A percentile compares a stretch with the other conserved stretches of the same genome.
Evolutionary conservation across 192 early-diverging fungal species (phyloP).

Genomic region (Podila verticillata): DNA sequence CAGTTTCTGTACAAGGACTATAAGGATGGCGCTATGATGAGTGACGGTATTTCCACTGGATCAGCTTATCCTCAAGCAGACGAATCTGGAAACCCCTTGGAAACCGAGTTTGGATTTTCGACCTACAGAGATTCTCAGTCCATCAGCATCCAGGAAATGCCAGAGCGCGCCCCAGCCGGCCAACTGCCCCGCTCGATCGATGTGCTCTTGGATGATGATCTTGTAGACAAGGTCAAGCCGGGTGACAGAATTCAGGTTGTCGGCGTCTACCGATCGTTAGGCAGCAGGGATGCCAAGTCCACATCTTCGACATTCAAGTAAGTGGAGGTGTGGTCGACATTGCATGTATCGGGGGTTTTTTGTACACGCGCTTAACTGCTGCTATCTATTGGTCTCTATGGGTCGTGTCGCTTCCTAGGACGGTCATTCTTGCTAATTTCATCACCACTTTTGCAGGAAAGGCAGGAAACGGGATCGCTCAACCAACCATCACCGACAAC

Average conservation of each 20-base stretch:
- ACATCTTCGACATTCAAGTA: conserved; percentile 88
- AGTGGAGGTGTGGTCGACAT: neutral
- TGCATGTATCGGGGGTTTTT: neutral
- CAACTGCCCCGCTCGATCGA: conserved; percentile 94
- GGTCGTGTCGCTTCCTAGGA: conserved; percentile 58
- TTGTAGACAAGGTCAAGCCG: conserved; percentile 95
- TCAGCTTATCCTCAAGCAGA: conserved; percentile 95
- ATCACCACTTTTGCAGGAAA: conserved; percentile 78
- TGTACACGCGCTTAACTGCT: neutral
- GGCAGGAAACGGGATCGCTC: conserved; percentile 77
- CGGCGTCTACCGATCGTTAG: conserved; percentile 90
- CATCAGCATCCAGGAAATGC: conserved; percentile 98
- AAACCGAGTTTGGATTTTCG: conserved; percentile 92
- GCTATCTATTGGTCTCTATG: neutral
- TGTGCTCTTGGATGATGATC: conserved; percentile 94
- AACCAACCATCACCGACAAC: conserved; percentile 76
- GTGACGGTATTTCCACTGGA: conserved; percentile 72
- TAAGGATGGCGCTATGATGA: conserved; percentile 85
- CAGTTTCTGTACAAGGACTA: conserved; percentile 88
- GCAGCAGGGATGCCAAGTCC: conserved; percentile 78
- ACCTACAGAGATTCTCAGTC: conserved; percentile 93
- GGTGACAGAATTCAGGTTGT: conserved; percentile 96
- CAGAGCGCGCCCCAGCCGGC: conserved; percentile 94
- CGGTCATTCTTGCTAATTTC: conserved; percentile 88
- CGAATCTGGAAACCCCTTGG: conserved; percentile 89